Base-by-base conservation (phyloP, 2,329 filamentous ascomycete genomes). In the Hymenoscyphus albidus region DNA sequence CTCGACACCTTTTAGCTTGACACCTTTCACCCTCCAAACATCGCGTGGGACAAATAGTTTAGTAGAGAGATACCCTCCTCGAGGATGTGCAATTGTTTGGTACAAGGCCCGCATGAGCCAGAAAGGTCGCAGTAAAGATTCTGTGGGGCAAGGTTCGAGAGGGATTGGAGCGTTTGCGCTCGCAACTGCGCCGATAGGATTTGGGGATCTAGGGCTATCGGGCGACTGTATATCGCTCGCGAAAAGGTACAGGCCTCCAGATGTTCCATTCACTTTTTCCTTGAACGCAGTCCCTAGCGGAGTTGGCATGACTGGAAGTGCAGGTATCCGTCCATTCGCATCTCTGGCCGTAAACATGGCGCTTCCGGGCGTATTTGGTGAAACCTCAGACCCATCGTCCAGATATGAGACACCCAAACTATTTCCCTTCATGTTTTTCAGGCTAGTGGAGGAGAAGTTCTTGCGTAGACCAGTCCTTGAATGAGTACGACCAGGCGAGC, bases 101-200 rank as follows among this genome's bases (percentile, higher is more conserved):
- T 95, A 96, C 32, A 99, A 83, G 67, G 91, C 93, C 62, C 95
- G 88, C 92, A 99, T 97, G 56, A 99, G 82, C 95, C 95, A 99
- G 77, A 97, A 99, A 1, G 95, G 96, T 22, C 95, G 88, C n/a
- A 98, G 82, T 72, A 97, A 83, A 65, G 89, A 88, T 51, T 96
- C 92, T 42, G 90, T 91, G 0, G 95, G 95, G 75, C 96, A 99
- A 2, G 95, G 91, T 74, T 99, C 95, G 5, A 99, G 83, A 0
- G 92, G 86, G 27, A 89, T 83, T 13, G 93, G 93, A 0, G 87
- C 85, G 69, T 92, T 88, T 16, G 27, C 32, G 69, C 92, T 88
- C 14, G 54, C 13, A 14, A 22, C 44, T 0, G 80, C 73, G 13
- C 82, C 80, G n/a, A 84, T 76, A 3, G 83, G 80, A 64, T 89